Evolutionary conservation across 2,329 filamentous ascomycete genomes (phyloP).

Genomic region (Trichoderma lentiforme): DNA sequence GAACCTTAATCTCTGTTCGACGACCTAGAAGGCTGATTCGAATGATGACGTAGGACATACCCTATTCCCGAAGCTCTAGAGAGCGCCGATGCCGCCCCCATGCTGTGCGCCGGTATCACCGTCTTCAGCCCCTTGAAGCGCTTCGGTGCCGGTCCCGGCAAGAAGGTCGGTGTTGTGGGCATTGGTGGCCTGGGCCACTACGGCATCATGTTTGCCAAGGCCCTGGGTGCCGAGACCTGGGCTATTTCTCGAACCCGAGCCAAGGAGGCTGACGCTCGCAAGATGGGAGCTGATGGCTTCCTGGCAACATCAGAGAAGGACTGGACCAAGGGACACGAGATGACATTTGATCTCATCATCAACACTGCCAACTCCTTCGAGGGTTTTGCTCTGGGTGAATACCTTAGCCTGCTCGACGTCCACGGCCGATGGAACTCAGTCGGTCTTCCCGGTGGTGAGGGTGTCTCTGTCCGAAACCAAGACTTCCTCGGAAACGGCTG

Average conservation of each 20-base stretch:
- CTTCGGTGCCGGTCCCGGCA: slow-evolving; percentile 71
- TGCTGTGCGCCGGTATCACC: slow-evolving; percentile 83
- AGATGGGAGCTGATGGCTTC: slow-evolving; percentile 60
- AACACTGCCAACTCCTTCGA: slow-evolving; percentile 69
- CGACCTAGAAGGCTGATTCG: slow-evolving; percentile 41
- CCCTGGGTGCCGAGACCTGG: slow-evolving; percentile 60
- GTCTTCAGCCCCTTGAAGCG: slow-evolving; percentile 74
- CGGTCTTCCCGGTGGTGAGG: slow-evolving; percentile 73
- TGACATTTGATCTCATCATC: slow-evolving; percentile 73
- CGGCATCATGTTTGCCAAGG: slow-evolving; percentile 66
- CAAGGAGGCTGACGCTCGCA: slow-evolving; percentile 57
- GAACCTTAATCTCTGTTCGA: slow-evolving; percentile 32
- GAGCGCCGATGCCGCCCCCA: slow-evolving; percentile 64
- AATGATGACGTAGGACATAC: slow-evolving; percentile 46
- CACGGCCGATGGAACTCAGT: slow-evolving; percentile 79
- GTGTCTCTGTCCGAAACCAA: slow-evolving; percentile 69
- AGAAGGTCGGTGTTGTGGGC: slow-evolving; percentile 74
- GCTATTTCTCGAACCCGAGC: slow-evolving; percentile 58
- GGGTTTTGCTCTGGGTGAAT: slow-evolving; percentile 65
- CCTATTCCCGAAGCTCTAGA: slow-evolving; percentile 72
- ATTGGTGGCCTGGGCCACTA: slow-evolving; percentile 71
- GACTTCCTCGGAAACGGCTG: slow-evolving; percentile 72
- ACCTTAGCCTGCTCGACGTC: slow-evolving; percentile 76
- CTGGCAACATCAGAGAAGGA: slow-evolving; percentile 55
- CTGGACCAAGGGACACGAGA: slow-evolving; percentile 55